Evolutionary conservation across 73 alveolate genomes (phyloP).

Genomic region (Stentor coeruleus): DNA sequence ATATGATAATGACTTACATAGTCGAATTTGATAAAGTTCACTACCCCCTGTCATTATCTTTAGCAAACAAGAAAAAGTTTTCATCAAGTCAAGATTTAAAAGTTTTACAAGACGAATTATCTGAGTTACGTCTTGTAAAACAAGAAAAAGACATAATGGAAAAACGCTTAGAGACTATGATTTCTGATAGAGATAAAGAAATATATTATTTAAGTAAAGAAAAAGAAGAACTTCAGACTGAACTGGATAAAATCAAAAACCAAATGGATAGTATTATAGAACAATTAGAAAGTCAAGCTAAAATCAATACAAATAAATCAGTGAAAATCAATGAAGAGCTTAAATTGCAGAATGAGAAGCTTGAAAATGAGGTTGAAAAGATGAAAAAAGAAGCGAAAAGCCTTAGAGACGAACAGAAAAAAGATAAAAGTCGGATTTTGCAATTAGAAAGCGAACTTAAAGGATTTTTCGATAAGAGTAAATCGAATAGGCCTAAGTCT

Average conservation of each 20-base stretch:
- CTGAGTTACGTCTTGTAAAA: not conserved
- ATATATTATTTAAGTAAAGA: not conserved
- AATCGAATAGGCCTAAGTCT: not conserved
- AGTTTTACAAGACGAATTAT: not conserved
- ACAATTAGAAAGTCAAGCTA: slow-evolving; percentile 20
- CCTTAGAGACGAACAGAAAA: not conserved
- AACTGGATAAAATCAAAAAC: not conserved
- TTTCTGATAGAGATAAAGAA: not conserved
- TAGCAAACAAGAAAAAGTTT: not conserved
- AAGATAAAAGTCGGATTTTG: slow-evolving; percentile 1
- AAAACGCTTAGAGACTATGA: not conserved
- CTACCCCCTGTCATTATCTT: slow-evolving; percentile 61
- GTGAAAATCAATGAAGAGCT: not conserved
- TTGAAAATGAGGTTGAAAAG: not conserved
- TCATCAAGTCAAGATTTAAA: not conserved
- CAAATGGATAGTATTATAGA: slow-evolving; percentile 21
- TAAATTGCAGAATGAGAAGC: not conserved
- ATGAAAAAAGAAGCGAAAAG: not conserved
- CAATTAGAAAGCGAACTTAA: not conserved
- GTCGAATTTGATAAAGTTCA: slow-evolving; percentile 67
- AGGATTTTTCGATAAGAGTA: not conserved
- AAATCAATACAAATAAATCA: not conserved
- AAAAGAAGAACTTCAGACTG: not conserved
- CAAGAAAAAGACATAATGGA: slow-evolving; percentile 1
- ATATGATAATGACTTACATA: slow-evolving; percentile 52